Percentiles rank a stretch among this genome's conserved stretches.
Evolutionary conservation across 1,284 basidiomycete species (phyloP).

Genomic region (Neolentinus lepideus): DNA sequence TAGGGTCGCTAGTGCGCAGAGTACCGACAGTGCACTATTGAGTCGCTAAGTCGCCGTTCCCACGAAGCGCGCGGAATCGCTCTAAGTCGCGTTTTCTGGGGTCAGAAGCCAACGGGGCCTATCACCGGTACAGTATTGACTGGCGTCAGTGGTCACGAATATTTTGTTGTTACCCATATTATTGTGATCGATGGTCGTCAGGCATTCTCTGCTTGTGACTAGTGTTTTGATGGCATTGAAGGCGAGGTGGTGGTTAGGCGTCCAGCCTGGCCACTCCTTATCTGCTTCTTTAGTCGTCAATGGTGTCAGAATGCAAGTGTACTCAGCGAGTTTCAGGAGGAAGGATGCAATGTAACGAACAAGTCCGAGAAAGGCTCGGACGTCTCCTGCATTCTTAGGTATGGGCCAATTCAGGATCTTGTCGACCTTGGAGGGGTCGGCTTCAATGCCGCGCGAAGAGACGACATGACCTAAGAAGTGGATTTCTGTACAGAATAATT

Average conservation of each 20-base stretch:
- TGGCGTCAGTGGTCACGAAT: constrained; percentile 29
- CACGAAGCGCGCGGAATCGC: no score
- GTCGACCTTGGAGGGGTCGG: constrained; percentile 24
- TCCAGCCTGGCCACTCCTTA: neutral
- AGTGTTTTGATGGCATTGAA: constrained; percentile 32
- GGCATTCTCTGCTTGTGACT: constrained; percentile 17
- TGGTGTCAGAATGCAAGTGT: constrained; percentile 22
- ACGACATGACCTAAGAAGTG: constrained; percentile 21
- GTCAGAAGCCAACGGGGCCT: no score
- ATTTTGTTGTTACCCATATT: constrained; percentile 22
- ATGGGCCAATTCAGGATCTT: constrained; percentile 26
- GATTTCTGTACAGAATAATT: constrained; percentile 12
- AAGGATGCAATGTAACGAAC: constrained; percentile 27
- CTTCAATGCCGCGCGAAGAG: constrained; percentile 8
- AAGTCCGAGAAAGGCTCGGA: constrained; percentile 28
- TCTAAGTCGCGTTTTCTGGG: no score
- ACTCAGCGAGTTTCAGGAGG: constrained; percentile 24
- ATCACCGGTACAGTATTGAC: no score
- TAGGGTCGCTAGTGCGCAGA: no score
- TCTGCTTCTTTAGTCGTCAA: constrained; percentile 23
- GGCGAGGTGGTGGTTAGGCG: constrained; percentile 18
- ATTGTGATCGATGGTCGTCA: constrained; percentile 25
- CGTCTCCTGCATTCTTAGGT: constrained; percentile 19
- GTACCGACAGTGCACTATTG: no score
- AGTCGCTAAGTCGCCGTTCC: no score